A percentile compares a stretch with the other conserved stretches of the same genome.
Conservation (phyloP, 345 rosid species). For the Gossypioides kirkii region DNA sequence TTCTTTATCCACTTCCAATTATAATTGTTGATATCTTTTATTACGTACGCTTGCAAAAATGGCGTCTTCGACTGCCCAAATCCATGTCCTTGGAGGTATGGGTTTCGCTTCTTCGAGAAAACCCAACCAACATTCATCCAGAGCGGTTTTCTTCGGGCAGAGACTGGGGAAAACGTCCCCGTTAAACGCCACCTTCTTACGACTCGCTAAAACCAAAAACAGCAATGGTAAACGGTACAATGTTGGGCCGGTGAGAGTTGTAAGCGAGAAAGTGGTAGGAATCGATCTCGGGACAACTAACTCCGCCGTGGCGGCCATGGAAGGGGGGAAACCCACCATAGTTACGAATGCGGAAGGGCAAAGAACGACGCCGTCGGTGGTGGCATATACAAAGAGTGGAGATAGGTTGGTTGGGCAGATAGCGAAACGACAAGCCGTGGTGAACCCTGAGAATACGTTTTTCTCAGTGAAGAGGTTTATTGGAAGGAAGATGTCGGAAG, state of each 20-base stretch:
- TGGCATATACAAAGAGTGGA: conserved; percentile 82
- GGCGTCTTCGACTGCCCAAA: too few relatives aligned
- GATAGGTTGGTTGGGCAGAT: conserved; percentile 93
- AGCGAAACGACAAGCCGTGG: conserved; percentile 94
- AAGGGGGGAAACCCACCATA: conserved; percentile 96
- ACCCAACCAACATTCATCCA: too few relatives aligned
- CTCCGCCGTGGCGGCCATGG: conserved; percentile 98
- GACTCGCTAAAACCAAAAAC: neutral
- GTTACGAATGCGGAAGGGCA: conserved; percentile 95
- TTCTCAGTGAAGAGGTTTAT: conserved; percentile 97
- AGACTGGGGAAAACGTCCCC: too few relatives aligned
- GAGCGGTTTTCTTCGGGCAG: too few relatives aligned
- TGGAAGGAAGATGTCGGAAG: conserved; percentile 95
- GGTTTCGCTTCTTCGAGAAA: too few relatives aligned
- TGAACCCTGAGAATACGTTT: conserved; percentile 95
- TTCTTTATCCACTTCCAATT: too few relatives aligned
- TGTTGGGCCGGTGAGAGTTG: conserved; percentile 59
- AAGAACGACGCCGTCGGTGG: conserved; percentile 96
- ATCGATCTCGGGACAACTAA: conserved; percentile 95
- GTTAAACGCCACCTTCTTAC: too few relatives aligned
- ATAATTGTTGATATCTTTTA: too few relatives aligned
- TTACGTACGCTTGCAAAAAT: too few relatives aligned
- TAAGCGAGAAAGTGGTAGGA: conserved; percentile 85
- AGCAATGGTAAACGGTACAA: conserved; percentile 25
- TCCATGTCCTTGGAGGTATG: too few relatives aligned